Conservation (phyloP, 2,329 filamentous ascomycete genomes). For the Aciculosporium take region DNA sequence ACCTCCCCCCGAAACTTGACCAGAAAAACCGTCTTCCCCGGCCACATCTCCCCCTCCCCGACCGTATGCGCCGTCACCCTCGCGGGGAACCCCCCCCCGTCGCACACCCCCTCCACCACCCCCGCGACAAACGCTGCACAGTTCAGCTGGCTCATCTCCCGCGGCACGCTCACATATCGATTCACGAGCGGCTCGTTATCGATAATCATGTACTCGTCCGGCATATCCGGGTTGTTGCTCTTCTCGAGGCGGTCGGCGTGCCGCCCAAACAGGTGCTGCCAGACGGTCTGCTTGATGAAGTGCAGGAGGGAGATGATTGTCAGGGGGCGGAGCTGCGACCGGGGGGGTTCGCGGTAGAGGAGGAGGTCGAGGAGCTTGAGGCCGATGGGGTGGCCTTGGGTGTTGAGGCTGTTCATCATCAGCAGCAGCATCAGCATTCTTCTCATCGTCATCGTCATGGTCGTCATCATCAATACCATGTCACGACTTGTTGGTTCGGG, state of each 20-base stretch:
- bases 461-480: no score
- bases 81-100: constrained; percentile 79
- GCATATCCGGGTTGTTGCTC: constrained; percentile 63
- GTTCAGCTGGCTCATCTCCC: constrained; percentile 92
- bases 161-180: constrained; percentile 80
- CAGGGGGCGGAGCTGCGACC: constrained; percentile 63
- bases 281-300: constrained; percentile 85
- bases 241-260: constrained; percentile 89
- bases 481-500: no score
- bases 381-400: constrained; percentile 85
- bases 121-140: constrained; percentile 93
- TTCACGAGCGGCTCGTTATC: constrained; percentile 97
- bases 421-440: no score
- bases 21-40: constrained; percentile 87
- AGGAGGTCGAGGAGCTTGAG: constrained; percentile 90
- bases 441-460: no score
- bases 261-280: constrained; percentile 81
- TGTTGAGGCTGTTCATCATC: constrained; percentile 71
- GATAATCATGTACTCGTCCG: constrained; percentile 97
- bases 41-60: constrained; percentile 71
- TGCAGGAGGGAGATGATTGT: constrained; percentile 84
- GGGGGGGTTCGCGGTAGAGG: constrained; percentile 63
- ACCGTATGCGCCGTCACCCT: constrained; percentile 81
- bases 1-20: constrained; percentile 88
- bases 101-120: constrained; percentile 88